Conservation (phyloP, 768 basidiomycete species). For the Mycena maculata region DNA sequence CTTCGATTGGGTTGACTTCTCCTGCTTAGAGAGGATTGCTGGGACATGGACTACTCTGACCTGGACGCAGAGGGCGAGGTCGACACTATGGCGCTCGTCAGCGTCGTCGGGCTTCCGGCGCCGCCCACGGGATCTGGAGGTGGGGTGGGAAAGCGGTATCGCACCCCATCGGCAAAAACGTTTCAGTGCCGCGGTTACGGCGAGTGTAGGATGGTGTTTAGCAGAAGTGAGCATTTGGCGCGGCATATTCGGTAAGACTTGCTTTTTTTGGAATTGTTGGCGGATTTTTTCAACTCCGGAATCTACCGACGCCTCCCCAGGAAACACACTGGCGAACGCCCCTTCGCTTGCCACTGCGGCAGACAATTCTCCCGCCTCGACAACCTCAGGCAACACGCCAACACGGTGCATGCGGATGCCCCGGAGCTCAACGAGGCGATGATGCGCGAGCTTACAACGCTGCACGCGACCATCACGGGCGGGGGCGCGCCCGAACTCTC, state of each 20-base stretch:
- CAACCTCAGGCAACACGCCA: constrained; percentile 96
- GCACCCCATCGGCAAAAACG: constrained; percentile 90
- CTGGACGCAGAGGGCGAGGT: constrained; percentile 19
- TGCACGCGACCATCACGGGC: constrained; percentile 84
- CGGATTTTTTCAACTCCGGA: too few species aligned
- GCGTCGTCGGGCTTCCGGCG: neutral
- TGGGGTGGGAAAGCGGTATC: constrained; percentile 69
- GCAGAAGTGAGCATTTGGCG: constrained; percentile 94
- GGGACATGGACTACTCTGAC: constrained; percentile 3
- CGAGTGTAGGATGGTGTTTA: constrained; percentile 97
- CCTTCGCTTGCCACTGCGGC: constrained; percentile 95
- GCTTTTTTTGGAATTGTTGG: too few species aligned
- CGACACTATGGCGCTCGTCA: constrained; percentile 21
- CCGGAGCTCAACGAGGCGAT: constrained; percentile 88
- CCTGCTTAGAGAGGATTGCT: too few species aligned
- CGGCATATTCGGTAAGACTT: constrained; percentile 87
- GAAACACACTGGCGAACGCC: constrained; percentile 98
- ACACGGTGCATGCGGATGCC: constrained; percentile 97
- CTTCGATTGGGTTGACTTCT: too few species aligned
- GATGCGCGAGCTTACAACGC: constrained; percentile 89
- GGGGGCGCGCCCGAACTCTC: neutral
- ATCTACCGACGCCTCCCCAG: too few species aligned
- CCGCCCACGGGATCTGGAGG: too few species aligned
- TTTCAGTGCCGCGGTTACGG: constrained; percentile 96
- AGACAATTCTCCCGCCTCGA: constrained; percentile 97